phyloP scores from a whole-genome alignment of 2,329 filamentous ascomycete species.

The Torrubiellomyces zombiae region DNA sequence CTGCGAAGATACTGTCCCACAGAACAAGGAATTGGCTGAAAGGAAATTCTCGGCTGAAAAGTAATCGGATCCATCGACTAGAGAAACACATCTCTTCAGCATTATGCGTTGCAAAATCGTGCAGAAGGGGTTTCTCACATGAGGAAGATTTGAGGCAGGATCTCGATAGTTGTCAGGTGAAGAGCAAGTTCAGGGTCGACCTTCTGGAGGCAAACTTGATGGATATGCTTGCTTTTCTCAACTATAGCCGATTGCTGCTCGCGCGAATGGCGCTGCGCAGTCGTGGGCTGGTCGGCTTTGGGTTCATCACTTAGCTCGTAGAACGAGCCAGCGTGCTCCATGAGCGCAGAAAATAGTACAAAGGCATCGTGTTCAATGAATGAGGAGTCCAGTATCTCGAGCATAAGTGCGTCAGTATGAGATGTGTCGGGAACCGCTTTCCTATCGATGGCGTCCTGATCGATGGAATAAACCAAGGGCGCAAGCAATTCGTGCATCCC shows the following conservation, averaged over 20 bases:
- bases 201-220: conserved; percentile 61
- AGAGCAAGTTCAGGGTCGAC: conserved; percentile 69
- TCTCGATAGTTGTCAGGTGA: conserved; percentile 69
- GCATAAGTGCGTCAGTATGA: conserved; percentile 33
- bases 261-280: conserved; percentile 8
- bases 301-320: conserved; percentile 46
- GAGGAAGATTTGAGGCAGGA: conserved; percentile 91
- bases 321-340: conserved; percentile 74
- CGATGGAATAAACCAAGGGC: conserved; percentile 70
- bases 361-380: conserved; percentile 88
- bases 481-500: conserved; percentile 96
- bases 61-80: conserved; percentile 80
- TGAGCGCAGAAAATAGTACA: conserved; percentile 66
- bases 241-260: conserved; percentile 47
- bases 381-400: conserved; percentile 49
- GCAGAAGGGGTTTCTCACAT: conserved; percentile 41
- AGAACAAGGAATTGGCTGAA: conserved; percentile 70
- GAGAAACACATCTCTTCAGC: neutral
- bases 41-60: conserved; percentile 87
- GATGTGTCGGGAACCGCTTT: conserved; percentile 15
- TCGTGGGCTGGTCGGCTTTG: conserved; percentile 5
- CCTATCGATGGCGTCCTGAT: conserved; percentile 59
- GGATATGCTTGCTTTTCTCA: conserved; percentile 69
- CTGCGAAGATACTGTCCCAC: conserved; percentile 84
- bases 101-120: too few species aligned